Percentiles rank a stretch among this genome's conserved stretches.
phyloP scores from a whole-genome alignment of 2,329 filamentous ascomycete genomes.

The Aaosphaeria pasadenensis region DNA sequence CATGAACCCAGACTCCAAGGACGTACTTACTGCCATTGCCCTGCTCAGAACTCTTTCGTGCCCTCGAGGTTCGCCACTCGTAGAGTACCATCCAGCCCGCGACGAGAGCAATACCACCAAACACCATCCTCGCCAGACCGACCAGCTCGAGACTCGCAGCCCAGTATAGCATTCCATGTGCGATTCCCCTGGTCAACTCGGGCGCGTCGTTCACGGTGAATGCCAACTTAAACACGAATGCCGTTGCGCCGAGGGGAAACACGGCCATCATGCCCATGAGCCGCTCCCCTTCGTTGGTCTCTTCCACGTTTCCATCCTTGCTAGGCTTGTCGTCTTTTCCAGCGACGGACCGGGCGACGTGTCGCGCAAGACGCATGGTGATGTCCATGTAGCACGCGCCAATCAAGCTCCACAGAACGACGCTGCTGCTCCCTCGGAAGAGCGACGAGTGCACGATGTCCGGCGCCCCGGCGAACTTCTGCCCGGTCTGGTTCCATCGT shows the following conservation, averaged over 20 bases:
- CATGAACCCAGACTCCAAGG: neutral
- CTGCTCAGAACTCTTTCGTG: constrained; percentile 9
- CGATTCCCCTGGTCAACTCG: constrained; percentile 58
- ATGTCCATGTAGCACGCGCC: constrained; percentile 65
- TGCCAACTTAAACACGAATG: constrained; percentile 81
- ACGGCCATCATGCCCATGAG: constrained; percentile 28
- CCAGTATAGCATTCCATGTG: constrained; percentile 44
- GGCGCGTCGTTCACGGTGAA: constrained; percentile 88
- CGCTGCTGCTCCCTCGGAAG: constrained; percentile 40
- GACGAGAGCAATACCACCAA: constrained; percentile 33
- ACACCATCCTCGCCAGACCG: constrained; percentile 32
- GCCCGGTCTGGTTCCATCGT: constrained; percentile 95
- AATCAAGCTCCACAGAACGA: constrained; percentile 71
- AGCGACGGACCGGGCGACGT: constrained; percentile 25
- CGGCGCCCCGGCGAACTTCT: constrained; percentile 88
- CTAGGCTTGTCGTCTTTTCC: constrained; percentile 16
- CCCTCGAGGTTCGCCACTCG: constrained; percentile 22
- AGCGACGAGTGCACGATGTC: constrained; percentile 71
- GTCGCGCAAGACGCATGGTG: constrained; percentile 43
- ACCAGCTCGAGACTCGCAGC: constrained; percentile 40
- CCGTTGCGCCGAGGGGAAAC: constrained; percentile 49
- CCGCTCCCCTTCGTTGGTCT: constrained; percentile 22
- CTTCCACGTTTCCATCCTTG: constrained; percentile 12
- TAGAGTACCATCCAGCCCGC: constrained; percentile 25
- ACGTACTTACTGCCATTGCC: constrained; percentile 25